Percentiles rank a stretch among this genome's conserved stretches.
Evolutionary conservation across 2,329 filamentous ascomycete species (phyloP).

Genomic region (Talaromyces atroroseus): DNA sequence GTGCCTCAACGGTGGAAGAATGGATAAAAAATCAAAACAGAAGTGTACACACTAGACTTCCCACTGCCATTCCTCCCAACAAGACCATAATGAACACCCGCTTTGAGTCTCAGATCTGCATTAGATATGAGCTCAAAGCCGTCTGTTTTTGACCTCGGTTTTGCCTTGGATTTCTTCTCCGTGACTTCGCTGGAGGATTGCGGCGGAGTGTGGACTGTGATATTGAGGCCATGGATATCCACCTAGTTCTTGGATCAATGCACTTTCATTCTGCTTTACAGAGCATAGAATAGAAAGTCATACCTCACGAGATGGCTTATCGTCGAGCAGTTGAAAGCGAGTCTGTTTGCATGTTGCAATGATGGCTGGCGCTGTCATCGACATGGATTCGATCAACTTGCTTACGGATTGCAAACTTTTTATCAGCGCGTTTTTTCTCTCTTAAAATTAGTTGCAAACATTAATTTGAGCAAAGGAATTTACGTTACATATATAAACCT

Average conservation of each 20-base stretch:
- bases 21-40: neutral
- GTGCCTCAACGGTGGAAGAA: too few species aligned
- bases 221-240: conserved; percentile 64
- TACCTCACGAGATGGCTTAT: conserved; percentile 51
- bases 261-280: neutral
- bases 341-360: conserved; percentile 63
- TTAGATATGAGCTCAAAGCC: conserved; percentile 61
- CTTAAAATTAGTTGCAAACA: neutral
- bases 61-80: conserved; percentile 76
- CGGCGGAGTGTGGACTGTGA: conserved; percentile 15
- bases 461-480: neutral
- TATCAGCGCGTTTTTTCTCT: neutral
- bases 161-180: conserved; percentile 26
- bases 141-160: conserved; percentile 48
- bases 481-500: neutral
- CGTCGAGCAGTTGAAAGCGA: conserved; percentile 55
- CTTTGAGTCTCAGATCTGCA: conserved; percentile 66
- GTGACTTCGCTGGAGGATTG: neutral
- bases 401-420: too few species aligned
- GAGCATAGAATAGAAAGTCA: neutral
- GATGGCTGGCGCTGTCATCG: conserved; percentile 30
- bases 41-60: conserved; percentile 61
- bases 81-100: conserved; percentile 69
- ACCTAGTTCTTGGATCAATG: conserved; percentile 43
- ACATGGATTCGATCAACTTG: neutral